Evolutionary conservation across 2,329 filamentous ascomycete species (phyloP).

Genomic region (Alternaria triticina): DNA sequence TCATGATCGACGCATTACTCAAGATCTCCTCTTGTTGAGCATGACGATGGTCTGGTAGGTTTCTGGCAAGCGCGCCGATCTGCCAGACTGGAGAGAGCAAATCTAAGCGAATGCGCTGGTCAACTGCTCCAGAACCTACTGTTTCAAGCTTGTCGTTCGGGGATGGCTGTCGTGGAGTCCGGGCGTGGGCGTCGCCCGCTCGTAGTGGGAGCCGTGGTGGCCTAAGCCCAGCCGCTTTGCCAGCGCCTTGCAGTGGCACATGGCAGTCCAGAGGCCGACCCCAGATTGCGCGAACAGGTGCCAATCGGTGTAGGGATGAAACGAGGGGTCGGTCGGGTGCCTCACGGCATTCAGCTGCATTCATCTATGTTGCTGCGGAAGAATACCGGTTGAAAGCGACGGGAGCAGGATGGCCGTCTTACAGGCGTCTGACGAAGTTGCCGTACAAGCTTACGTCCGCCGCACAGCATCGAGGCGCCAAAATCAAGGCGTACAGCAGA

Average conservation of each 20-base stretch:
- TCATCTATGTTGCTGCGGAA: slow-evolving; percentile 34
- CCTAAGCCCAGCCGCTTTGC: background rate
- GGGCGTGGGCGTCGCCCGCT: slow-evolving; percentile 10
- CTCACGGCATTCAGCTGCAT: slow-evolving; percentile 18
- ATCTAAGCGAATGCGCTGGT: slow-evolving; percentile 1
- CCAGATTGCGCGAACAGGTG: slow-evolving; percentile 24
- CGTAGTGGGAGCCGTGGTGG: background rate
- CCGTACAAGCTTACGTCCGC: background rate
- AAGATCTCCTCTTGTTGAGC: slow-evolving; percentile 19
- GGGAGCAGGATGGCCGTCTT: slow-evolving; percentile 12
- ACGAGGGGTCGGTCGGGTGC: slow-evolving; percentile 20
- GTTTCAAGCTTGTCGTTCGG: slow-evolving; percentile 3
- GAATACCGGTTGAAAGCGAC: slow-evolving; percentile 40
- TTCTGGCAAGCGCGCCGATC: slow-evolving; percentile 10
- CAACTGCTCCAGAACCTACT: slow-evolving; percentile 1
- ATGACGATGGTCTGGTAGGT: slow-evolving; percentile 15
- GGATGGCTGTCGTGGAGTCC: slow-evolving; percentile 13
- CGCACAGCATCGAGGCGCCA: slow-evolving; percentile 3
- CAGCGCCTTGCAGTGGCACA: slow-evolving; percentile 8
- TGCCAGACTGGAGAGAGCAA: slow-evolving; percentile 2
- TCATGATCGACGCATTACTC: slow-evolving; percentile 21
- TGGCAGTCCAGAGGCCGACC: slow-evolving; percentile 4
- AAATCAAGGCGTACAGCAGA: slow-evolving; percentile 7
- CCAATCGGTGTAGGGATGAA: slow-evolving; percentile 26
- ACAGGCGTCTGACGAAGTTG: slow-evolving; percentile 9